phyloP scores from a whole-genome alignment of 2,329 filamentous ascomycete genomes.

The Diaporthe caulivora region DNA sequence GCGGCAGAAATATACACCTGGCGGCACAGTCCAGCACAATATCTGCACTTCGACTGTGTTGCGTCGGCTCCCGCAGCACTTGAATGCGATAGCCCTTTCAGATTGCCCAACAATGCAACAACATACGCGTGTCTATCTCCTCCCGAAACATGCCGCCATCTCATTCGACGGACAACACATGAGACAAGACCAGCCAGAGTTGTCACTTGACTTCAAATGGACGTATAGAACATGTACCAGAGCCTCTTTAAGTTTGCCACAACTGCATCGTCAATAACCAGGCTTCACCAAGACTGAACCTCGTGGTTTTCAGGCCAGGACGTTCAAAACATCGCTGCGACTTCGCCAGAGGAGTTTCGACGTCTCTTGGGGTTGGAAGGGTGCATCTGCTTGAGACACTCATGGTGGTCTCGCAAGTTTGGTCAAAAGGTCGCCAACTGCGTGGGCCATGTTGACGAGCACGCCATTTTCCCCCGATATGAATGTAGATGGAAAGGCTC shows the following conservation, averaged over 20 bases:
- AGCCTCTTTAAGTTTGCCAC: constrained; percentile 7
- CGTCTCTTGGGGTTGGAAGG: not conserved
- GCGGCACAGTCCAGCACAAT: not conserved
- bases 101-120: not conserved
- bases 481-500: not conserved
- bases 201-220: not conserved
- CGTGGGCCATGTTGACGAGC: not conserved
- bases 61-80: constrained; percentile 7
- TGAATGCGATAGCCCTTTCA: constrained; percentile 8
- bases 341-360: constrained; percentile 3
- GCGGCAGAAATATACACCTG: not conserved
- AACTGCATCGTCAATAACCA: not conserved
- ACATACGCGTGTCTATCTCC: not conserved
- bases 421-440: not conserved
- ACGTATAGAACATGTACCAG: not conserved
- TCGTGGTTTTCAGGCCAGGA: not conserved
- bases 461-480: not conserved
- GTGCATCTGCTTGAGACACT: not conserved
- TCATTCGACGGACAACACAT: not conserved
- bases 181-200: not conserved
- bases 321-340: constrained; percentile 1
- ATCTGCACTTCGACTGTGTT: not conserved
- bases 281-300: not conserved
- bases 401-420: not conserved
- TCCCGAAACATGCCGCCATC: not conserved